Conservation (phyloP, 148 eudicot species). For the Spergularia marina region DNA sequence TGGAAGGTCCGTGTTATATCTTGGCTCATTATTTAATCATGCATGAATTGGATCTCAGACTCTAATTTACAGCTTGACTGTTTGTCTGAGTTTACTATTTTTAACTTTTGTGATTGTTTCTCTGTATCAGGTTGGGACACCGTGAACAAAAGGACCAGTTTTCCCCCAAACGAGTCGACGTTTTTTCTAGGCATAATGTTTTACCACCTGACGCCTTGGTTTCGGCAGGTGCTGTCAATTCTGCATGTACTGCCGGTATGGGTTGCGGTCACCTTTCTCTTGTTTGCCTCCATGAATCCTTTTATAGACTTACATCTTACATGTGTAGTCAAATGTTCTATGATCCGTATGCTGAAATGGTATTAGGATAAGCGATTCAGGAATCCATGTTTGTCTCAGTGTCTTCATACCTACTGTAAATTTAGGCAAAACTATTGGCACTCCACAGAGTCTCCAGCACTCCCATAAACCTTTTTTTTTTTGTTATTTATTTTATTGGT, state of each 20-base stretch:
- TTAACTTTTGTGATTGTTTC: background rate
- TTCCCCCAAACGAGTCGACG: conserved; percentile 77
- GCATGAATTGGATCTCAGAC: background rate
- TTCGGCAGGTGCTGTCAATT: conserved; percentile 84
- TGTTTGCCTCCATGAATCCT: background rate
- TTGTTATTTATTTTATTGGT: too few species aligned
- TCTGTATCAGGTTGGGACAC: conserved; percentile 70
- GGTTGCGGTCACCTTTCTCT: background rate
- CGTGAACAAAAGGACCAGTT: conserved; percentile 97
- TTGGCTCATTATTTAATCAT: background rate
- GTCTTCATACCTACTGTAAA: too few species aligned
- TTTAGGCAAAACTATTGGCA: too few species aligned
- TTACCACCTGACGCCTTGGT: conserved; percentile 82
- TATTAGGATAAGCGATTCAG: too few species aligned
- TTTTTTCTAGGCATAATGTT: conserved; percentile 78
- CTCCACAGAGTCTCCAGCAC: too few species aligned
- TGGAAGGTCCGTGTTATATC: conserved; percentile 69
- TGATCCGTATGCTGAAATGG: too few species aligned
- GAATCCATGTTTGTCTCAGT: too few species aligned
- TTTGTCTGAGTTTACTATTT: conserved; percentile 7
- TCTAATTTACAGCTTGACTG: background rate
- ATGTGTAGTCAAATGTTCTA: too few species aligned
- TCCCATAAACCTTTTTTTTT: too few species aligned
- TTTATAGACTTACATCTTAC: too few species aligned
- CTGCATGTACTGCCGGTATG: conserved; percentile 94